Evolutionary conservation across 75 land plant species (phyloP).

Genomic region (Picea glauca): DNA sequence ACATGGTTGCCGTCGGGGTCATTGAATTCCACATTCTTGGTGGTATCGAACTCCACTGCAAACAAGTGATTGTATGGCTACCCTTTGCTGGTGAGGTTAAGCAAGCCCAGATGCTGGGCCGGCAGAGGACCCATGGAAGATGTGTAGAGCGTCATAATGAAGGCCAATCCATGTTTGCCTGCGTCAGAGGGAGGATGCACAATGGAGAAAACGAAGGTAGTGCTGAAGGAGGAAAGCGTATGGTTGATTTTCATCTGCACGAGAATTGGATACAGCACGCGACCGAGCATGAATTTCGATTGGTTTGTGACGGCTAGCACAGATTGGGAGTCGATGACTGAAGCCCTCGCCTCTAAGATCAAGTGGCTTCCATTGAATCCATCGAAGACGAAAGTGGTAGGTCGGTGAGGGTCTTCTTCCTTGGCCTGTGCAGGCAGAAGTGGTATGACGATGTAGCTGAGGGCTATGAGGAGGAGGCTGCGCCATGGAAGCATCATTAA

Average conservation of each 20-base stretch:
- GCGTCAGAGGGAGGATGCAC: slow-evolving; percentile 14
- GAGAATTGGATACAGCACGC: neutral
- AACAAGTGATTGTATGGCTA: slow-evolving; percentile 32
- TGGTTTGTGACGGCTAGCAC: neutral
- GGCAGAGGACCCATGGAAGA: slow-evolving; percentile 14
- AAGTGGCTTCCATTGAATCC: neutral
- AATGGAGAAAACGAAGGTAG: slow-evolving; percentile 21
- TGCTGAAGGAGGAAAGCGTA: neutral
- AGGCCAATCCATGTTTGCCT: slow-evolving; percentile 39
- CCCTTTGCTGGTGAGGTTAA: slow-evolving; percentile 34
- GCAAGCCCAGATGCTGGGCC: slow-evolving; percentile 46
- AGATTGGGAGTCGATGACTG: neutral
- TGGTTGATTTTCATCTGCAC: neutral
- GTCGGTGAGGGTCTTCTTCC: too few relatives aligned
- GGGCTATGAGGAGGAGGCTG: too few relatives aligned
- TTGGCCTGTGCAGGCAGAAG: too few relatives aligned
- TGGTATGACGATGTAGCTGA: too few relatives aligned
- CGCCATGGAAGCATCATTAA: too few relatives aligned
- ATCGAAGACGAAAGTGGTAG: neutral
- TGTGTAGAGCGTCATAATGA: slow-evolving; percentile 27
- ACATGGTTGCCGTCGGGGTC: slow-evolving; percentile 47
- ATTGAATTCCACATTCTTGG: slow-evolving; percentile 18
- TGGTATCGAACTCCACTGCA: slow-evolving; percentile 61
- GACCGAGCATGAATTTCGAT: neutral
- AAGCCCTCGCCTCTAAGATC: neutral